These are phyloP conservation scores for Prunus kanzakura DNA, from an alignment of 306 rosid species.

Conservation along the genomic window DNA sequence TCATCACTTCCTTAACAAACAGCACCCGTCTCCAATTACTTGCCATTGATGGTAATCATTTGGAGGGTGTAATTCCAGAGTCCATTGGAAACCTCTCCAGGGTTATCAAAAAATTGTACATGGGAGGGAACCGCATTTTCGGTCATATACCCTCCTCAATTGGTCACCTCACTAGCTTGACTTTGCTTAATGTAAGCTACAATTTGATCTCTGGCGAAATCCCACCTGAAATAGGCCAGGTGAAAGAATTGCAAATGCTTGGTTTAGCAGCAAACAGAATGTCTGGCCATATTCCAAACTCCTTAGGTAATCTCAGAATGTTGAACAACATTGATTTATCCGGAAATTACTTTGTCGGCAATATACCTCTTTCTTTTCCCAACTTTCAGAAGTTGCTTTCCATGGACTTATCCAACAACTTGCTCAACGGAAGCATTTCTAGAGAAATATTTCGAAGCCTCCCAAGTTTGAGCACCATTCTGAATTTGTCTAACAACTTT, in stretches of 20 bases:
- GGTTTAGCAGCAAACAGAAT: slow-evolving; percentile 48
- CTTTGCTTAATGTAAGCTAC: slow-evolving; percentile 48
- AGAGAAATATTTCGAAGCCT: slow-evolving; percentile 41
- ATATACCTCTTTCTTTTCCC: slow-evolving; percentile 46
- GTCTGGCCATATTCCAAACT: slow-evolving; percentile 51
- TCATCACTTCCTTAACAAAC: slow-evolving; percentile 51
- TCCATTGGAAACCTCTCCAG: slow-evolving; percentile 64
- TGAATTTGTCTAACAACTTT: slow-evolving; percentile 56
- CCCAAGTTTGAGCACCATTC: slow-evolving; percentile 43
- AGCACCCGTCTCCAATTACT: slow-evolving; percentile 48
- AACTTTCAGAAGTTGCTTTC: slow-evolving; percentile 44
- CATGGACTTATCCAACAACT: slow-evolving; percentile 64
- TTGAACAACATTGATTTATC: slow-evolving; percentile 56
- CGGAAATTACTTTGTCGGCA: slow-evolving; percentile 42
- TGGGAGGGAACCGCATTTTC: slow-evolving; percentile 59
- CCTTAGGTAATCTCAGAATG: slow-evolving; percentile 51
- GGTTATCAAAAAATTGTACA: slow-evolving; percentile 40
- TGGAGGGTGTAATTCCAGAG: slow-evolving; percentile 63
- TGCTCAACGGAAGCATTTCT: slow-evolving; percentile 60
- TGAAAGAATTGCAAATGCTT: slow-evolving; percentile 47
- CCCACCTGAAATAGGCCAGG: slow-evolving; percentile 50
- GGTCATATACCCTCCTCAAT: slow-evolving; percentile 67
- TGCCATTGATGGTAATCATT: slow-evolving; percentile 44
- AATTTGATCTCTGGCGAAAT: slow-evolving; percentile 58
- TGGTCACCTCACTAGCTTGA: slow-evolving; percentile 45